These are phyloP conservation scores for Curvularia spicifera DNA, from an alignment of 2,329 filamentous ascomycete species.

Conservation along the genomic window DNA sequence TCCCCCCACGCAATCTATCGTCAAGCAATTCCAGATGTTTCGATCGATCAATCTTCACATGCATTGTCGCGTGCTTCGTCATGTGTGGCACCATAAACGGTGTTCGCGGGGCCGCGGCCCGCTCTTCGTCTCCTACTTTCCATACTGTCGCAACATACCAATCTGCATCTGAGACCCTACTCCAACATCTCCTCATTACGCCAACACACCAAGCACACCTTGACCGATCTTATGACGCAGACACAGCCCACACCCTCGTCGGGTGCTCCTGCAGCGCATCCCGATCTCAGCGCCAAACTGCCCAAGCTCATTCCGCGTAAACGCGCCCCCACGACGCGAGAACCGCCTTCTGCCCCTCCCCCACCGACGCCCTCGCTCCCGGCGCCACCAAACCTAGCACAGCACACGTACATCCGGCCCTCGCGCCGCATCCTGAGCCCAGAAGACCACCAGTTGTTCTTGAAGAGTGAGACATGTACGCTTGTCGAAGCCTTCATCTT, in stretches of 20 bases:
- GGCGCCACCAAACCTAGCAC: constrained; percentile 66
- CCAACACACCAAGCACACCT: background rate
- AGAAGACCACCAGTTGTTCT: constrained; percentile 81
- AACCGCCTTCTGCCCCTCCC: constrained; percentile 58
- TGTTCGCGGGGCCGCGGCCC: constrained; percentile 4
- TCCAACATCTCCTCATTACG: background rate
- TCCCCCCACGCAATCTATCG: background rate
- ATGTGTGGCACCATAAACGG: background rate
- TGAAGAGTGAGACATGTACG: constrained; percentile 74
- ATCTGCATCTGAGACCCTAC: background rate
- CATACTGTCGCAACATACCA: background rate
- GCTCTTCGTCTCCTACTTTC: constrained; percentile 7
- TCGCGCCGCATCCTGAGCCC: constrained; percentile 80
- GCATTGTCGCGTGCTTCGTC: background rate
- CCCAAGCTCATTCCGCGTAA: constrained; percentile 48
- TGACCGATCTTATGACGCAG: constrained; percentile 22
- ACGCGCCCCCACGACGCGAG: constrained; percentile 30
- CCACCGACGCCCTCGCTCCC: constrained; percentile 79
- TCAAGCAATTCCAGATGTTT: background rate
- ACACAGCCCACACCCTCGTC: constrained; percentile 17
- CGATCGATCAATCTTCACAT: background rate
- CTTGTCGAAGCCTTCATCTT: constrained; percentile 87
- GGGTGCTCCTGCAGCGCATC: constrained; percentile 8
- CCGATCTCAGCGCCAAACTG: constrained; percentile 38
- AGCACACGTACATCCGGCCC: constrained; percentile 69